Base-by-base conservation (phyloP, 257 asterid genomes). In the Lithospermum erythrorhizon region DNA sequence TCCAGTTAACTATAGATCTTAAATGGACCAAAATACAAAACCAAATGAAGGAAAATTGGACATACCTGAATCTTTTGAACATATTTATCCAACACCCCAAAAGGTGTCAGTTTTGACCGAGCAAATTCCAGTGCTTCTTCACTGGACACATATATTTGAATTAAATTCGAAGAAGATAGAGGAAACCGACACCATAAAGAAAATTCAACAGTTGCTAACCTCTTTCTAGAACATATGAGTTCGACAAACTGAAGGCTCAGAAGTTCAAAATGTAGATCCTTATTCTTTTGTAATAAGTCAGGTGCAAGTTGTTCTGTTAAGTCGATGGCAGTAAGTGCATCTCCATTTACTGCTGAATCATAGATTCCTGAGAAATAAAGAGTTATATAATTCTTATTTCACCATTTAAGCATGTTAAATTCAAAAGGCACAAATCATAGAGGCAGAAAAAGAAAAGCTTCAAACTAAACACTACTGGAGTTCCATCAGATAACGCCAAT, bases 121-220 rank as follows among this genome's bases (percentile, higher is more conserved):
- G 98, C 98, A 73, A 88, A 91, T 71, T 70, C 83, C 61, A 91
- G 72, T 59, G 98, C 98, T 81, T 91, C 96, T 29, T 77, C 78
- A 81, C 98, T 91, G 37, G 98, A 79, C 70, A 82, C 63, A 73
- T 47, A 45, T 61, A 71, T 35, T 57, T 6, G 60, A 41, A 59
- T 61, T 58, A 52, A 54, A 62, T 56, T 61, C 51, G 60, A 35
- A 25, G 35, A 66, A 30, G n/a, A 19, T 2, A 1, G 32, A 4
- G 21, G 25, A 21, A 58, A 16, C 60, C 23, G 52, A 5, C 23
- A 55, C 47, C 53, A 25, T 30, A 58, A 59, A 37, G 37, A 24
- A 35, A 55, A 18, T 41, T 13, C 21, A 57, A 55, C 17, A 53
- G 57, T 35, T 52, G 72, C 96, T 80, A 74, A 90, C 96, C 82